Percentiles rank a stretch among this genome's conserved stretches.
These are phyloP conservation scores for Hypocrella siamensis DNA, from an alignment of 2,329 filamentous ascomycete genomes.

Conservation along the genomic window DNA sequence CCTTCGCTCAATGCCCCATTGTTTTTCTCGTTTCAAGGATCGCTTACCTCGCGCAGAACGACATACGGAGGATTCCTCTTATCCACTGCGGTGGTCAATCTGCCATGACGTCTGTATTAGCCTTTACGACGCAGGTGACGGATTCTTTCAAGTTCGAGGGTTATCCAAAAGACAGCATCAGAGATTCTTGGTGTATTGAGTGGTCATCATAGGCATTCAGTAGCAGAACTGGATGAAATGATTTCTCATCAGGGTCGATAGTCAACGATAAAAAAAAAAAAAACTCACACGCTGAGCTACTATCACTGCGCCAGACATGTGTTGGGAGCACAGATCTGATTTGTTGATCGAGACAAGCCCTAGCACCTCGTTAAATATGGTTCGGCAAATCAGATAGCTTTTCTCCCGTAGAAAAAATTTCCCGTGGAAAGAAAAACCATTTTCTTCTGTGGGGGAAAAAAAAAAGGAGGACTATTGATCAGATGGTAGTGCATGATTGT, in stretches of 20 bases:
- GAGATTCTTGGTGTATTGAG: constrained; percentile 47
- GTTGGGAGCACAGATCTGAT: no score
- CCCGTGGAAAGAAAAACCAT: not conserved
- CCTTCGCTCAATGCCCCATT: not conserved
- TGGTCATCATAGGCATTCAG: constrained; percentile 54
- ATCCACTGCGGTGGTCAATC: no score
- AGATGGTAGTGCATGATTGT: constrained; percentile 70
- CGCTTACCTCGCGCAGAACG: no score
- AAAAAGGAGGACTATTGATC: constrained; percentile 21
- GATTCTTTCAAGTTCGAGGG: no score
- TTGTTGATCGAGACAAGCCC: no score
- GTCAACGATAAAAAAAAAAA: constrained; percentile 6
- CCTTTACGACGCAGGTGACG: no score
- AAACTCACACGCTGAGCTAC: not conserved
- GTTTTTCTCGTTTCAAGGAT: not conserved
- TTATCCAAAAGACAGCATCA: constrained; percentile 18
- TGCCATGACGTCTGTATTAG: no score
- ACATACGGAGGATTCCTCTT: no score
- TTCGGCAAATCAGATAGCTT: no score
- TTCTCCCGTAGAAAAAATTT: no score
- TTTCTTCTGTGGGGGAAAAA: not conserved
- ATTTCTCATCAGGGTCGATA: constrained; percentile 43
- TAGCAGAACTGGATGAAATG: constrained; percentile 58
- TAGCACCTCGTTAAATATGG: no score
- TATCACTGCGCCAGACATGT: not conserved